Base-by-base conservation (phyloP, 2,329 filamentous ascomycete genomes). In the Ceratocystis albifundus region DNA sequence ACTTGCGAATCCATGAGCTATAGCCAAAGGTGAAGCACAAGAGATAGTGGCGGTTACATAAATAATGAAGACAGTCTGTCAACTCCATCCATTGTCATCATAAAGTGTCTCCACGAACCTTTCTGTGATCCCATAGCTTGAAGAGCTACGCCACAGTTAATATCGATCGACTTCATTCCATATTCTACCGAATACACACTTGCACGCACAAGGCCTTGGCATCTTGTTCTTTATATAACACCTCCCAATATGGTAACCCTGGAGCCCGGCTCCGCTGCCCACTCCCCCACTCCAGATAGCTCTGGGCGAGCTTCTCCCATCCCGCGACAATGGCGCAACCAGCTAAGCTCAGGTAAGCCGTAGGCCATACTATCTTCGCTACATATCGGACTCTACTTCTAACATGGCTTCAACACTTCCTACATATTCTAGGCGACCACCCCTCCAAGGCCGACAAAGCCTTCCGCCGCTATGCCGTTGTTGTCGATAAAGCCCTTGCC, bases 401-500 rank as follows among this genome's bases (percentile, higher is more conserved):
- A 63, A 65, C 64, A 15, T n/a, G 20, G 28, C 2, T 36, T 30
- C 28, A 32, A 30, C 46, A 25, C 41, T 65, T 22, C 65, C 53
- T 15, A 41, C 36, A 41, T 15, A 4, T 17, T 22, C 10, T 67
- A 84, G 80, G 89, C 74, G 84, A 82, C 62, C 70, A 76, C 62
- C 78, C 78, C 30, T 59, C 55, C 15, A 77, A 76, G 55, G 85
- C 84, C 74, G 85, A 87, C 75, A 87, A 87, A 74, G 76, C 81
- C 65, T 93, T 90, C 74, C 90, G 92, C 70, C 88, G 92, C 75
- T 99, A 97, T 84, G 90, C 91, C 57, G 84, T 87, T 62, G 88
- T 86, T 67, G 87, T 99, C 70, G 93, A 97, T 73, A 85, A 91
- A 75, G 89, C 91, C 44, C 82, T 99, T 69, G 84, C 88, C 59